A percentile compares a stretch with the other conserved stretches of the same genome.
phyloP scores from a whole-genome alignment of 371 early-diverging fungal species.

The Mycotypha africana region DNA sequence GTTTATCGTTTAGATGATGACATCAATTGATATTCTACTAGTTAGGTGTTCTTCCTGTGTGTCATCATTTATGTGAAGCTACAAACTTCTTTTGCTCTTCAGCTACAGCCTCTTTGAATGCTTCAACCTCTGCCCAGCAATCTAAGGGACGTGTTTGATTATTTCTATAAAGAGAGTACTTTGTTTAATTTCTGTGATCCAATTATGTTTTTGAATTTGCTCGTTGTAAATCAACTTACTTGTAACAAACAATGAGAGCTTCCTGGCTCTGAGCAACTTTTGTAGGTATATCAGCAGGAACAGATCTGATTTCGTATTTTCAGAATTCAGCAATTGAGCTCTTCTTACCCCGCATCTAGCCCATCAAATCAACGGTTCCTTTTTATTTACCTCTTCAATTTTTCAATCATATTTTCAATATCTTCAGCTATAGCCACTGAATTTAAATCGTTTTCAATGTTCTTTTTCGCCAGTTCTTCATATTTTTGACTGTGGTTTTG shows the following conservation, averaged over 20 bases:
- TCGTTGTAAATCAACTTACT: conserved; percentile 16
- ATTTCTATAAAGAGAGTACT: conserved; percentile 21
- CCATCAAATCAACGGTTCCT: no score
- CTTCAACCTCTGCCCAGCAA: conserved; percentile 30
- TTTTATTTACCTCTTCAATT: conserved; percentile 42
- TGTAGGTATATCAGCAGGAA: conserved; percentile 34
- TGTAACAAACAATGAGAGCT: conserved; percentile 44
- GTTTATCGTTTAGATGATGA: no score
- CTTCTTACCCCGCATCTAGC: no score
- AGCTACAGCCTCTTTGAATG: conserved; percentile 18
- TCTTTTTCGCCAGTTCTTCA: conserved; percentile 32
- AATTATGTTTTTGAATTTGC: background rate
- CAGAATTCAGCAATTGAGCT: no score
- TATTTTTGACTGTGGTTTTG: conserved; percentile 23
- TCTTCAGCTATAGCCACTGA: conserved; percentile 40
- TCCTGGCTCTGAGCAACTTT: conserved; percentile 37
- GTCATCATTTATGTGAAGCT: conserved; percentile 35
- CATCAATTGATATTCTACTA: no score
- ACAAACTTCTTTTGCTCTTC: conserved; percentile 24
- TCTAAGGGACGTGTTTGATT: conserved; percentile 54
- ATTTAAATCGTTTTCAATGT: conserved; percentile 40
- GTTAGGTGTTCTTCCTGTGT: no score
- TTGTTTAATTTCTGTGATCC: no score
- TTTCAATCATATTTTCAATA: conserved; percentile 41
- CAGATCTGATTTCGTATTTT: conserved; percentile 25